phyloP scores from a whole-genome alignment of 495 filamentous ascomycete genomes.

The Penicillium silybi region DNA sequence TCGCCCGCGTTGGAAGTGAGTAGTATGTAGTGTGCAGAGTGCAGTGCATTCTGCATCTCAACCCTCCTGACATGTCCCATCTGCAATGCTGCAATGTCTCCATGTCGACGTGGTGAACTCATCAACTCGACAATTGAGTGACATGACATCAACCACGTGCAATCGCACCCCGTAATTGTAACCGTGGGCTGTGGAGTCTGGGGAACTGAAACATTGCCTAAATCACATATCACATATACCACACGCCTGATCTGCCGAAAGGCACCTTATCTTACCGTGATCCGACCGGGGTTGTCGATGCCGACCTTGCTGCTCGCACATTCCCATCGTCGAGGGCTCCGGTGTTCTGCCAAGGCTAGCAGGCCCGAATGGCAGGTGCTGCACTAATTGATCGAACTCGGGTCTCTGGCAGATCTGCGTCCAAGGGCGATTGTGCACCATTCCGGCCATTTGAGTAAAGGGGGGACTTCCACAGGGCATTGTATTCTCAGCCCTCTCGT shows the following conservation, averaged over 20 bases:
- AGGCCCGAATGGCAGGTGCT: neutral
- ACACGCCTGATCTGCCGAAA: too few relatives aligned
- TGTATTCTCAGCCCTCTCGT: neutral
- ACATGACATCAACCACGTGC: neutral
- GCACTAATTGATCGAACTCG: neutral
- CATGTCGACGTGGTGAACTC: neutral
- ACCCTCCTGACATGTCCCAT: too few relatives aligned
- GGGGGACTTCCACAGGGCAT: neutral
- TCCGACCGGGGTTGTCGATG: neutral
- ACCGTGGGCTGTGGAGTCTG: neutral
- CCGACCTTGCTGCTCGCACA: too few relatives aligned
- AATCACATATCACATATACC: too few relatives aligned
- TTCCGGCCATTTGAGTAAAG: neutral
- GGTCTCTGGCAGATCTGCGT: too few relatives aligned
- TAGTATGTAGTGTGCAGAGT: too few relatives aligned
- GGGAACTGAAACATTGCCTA: neutral
- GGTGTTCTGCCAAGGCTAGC: conserved; percentile 14
- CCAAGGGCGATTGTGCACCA: too few relatives aligned
- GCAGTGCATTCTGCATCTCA: too few relatives aligned
- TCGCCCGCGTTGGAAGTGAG: too few relatives aligned
- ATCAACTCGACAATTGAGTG: neutral
- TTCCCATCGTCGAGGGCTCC: too few relatives aligned
- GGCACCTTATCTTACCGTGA: conserved; percentile 19
- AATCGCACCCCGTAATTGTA: neutral
- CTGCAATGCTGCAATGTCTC: neutral